Evolutionary conservation across 2,329 filamentous ascomycete genomes (phyloP).

Genomic region (Calonectria hawksworthii): DNA sequence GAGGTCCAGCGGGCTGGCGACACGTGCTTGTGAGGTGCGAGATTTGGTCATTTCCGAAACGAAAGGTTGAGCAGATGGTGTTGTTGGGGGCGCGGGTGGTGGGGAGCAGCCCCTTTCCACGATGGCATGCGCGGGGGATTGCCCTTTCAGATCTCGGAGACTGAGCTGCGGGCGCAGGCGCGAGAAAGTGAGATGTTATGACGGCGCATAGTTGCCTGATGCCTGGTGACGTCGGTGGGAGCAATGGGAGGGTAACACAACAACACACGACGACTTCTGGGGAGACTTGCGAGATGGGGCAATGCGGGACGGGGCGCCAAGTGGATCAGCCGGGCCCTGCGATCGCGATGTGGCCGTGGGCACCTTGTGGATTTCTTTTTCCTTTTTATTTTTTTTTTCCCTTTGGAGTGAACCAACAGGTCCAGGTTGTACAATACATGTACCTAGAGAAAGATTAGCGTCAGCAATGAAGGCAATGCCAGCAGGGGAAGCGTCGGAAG

Average conservation of each 20-base stretch:
- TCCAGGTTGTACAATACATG: slow-evolving; percentile 10
- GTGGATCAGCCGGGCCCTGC: slow-evolving; percentile 24
- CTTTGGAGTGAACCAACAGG: not conserved
- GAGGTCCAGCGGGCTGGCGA: slow-evolving; percentile 16
- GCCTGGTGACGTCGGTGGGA: slow-evolving; percentile 26
- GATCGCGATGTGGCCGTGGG: slow-evolving; percentile 25
- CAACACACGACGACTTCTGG: slow-evolving; percentile 1
- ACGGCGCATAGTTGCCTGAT: slow-evolving; percentile 30
- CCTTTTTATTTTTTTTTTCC: not conserved
- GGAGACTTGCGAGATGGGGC: slow-evolving; percentile 14
- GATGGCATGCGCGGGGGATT: slow-evolving; percentile 7
- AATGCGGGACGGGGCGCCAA: slow-evolving; percentile 29
- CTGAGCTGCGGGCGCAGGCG: slow-evolving; percentile 27
- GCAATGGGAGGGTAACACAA: slow-evolving; percentile 8
- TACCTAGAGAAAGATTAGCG: slow-evolving; percentile 16
- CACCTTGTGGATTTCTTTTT: not conserved
- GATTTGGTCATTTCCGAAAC: slow-evolving; percentile 29
- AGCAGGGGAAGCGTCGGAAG: slow-evolving; percentile 14
- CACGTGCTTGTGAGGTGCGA: slow-evolving; percentile 1
- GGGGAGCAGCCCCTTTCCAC: not conserved
- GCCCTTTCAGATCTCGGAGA: slow-evolving; percentile 33
- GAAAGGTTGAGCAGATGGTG: slow-evolving; percentile 8
- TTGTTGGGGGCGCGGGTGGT: not conserved
- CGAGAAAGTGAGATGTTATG: slow-evolving; percentile 33
- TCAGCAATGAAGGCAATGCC: slow-evolving; percentile 19